These are phyloP conservation scores for Phlebiopsis gigantea DNA, from an alignment of 768 basidiomycete species.

Conservation along the genomic window DNA sequence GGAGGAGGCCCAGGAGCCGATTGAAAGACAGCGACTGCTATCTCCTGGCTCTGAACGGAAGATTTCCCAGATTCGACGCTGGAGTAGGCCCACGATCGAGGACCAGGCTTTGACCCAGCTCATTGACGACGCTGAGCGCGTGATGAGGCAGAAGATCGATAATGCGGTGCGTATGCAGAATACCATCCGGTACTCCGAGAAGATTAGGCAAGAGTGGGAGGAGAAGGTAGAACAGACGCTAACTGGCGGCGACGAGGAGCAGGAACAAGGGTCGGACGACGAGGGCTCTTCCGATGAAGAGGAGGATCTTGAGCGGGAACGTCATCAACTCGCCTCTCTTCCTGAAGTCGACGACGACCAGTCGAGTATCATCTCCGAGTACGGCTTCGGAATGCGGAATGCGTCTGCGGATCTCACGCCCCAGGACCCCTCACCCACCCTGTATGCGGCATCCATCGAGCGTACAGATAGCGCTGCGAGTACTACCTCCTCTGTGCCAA, in stretches of 20 bases:
- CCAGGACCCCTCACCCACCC: slow-evolving; percentile 48
- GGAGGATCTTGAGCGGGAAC: slow-evolving; percentile 11
- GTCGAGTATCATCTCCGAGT: slow-evolving; percentile 63
- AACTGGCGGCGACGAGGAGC: slow-evolving; percentile 50
- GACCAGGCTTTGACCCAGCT: slow-evolving; percentile 82
- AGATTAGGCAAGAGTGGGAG: slow-evolving; percentile 97
- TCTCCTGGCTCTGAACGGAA: slow-evolving; percentile 88
- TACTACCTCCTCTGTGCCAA: slow-evolving; percentile 22
- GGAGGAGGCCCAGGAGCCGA: slow-evolving; percentile 85
- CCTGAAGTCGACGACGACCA: slow-evolving; percentile 38
- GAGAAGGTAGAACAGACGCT: slow-evolving; percentile 73
- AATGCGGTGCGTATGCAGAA: slow-evolving; percentile 95
- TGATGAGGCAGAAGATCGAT: slow-evolving; percentile 91
- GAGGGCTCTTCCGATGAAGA: slow-evolving; percentile 25
- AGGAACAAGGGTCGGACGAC: slow-evolving; percentile 35
- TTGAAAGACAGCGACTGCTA: slow-evolving; percentile 86
- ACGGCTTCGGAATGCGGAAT: slow-evolving; percentile 44
- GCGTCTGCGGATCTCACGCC: slow-evolving; percentile 64
- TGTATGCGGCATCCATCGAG: slow-evolving; percentile 14
- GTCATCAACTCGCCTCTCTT: slow-evolving; percentile 5
- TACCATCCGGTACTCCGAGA: slow-evolving; percentile 94
- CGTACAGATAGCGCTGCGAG: slow-evolving; percentile 13
- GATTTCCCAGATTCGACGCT: slow-evolving; percentile 75
- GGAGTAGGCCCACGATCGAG: slow-evolving; percentile 82
- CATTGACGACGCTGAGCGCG: slow-evolving; percentile 80